Conservation (phyloP, 805 yeast species). For the Sugiyamaella chiloensis region DNA sequence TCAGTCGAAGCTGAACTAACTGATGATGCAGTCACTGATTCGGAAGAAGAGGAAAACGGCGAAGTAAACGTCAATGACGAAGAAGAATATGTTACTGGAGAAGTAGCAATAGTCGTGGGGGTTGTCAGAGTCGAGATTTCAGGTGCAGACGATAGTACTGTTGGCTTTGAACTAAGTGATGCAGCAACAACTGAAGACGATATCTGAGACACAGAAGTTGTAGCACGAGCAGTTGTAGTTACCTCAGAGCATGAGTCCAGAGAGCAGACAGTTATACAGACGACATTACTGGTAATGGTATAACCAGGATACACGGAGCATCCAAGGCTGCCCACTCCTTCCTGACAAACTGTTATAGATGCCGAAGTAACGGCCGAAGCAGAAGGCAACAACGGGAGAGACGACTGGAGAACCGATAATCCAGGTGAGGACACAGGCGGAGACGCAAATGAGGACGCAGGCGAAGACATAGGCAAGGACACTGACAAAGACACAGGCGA, state of each 20-base stretch:
- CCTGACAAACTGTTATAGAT: conserved; percentile 83
- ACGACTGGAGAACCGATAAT: no score
- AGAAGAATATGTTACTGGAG: background rate
- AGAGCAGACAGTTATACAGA: conserved; percentile 70
- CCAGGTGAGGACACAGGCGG: conserved; percentile 44
- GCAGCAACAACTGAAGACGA: background rate
- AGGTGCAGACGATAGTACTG: background rate
- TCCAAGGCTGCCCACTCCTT: conserved; percentile 43
- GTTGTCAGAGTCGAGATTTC: background rate
- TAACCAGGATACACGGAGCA: conserved; percentile 8
- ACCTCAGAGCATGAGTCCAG: conserved; percentile 71
- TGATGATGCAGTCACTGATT: background rate
- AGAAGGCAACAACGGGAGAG: no score
- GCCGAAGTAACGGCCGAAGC: conserved; percentile 60
- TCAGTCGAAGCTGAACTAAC: background rate
- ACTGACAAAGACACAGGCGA: no score
- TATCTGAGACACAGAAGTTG: background rate
- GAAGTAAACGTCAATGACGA: conserved; percentile 37
- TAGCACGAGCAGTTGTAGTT: conserved; percentile 36
- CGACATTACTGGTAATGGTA: conserved; percentile 33
- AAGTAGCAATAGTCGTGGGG: background rate
- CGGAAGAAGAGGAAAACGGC: conserved; percentile 43
- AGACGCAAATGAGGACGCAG: no score
- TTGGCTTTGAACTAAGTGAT: background rate
- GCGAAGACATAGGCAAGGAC: no score